These are phyloP conservation scores for Phytophthora aleatoria DNA, from an alignment of 352 stramenopile genomes.

Conservation along the genomic window DNA sequence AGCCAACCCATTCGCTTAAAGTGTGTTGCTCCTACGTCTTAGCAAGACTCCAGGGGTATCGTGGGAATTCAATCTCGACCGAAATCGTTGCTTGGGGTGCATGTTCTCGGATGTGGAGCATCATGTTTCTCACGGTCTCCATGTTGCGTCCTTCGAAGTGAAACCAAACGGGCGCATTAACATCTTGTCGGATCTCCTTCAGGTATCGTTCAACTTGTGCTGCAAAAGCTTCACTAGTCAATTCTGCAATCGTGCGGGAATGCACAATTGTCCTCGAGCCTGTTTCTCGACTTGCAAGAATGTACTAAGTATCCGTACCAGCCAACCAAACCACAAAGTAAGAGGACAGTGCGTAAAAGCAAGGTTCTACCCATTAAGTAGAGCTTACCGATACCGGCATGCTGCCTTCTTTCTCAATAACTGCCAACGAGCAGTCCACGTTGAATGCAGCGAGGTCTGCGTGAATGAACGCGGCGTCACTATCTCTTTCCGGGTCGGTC, in stretches of 20 bases:
- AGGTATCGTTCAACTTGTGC: conserved; percentile 30
- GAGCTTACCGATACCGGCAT: conserved; percentile 68
- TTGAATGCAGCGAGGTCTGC: conserved; percentile 46
- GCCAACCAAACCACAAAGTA: conserved; percentile 1
- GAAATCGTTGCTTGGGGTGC: conserved; percentile 40
- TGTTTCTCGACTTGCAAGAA: conserved; percentile 63
- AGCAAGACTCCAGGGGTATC: conserved; percentile 63
- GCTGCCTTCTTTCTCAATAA: conserved; percentile 44
- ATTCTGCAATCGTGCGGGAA: conserved; percentile 59
- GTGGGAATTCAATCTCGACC: conserved; percentile 70
- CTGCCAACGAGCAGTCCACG: conserved; percentile 51
- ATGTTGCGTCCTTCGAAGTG: conserved; percentile 83
- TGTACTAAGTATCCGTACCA: conserved; percentile 45
- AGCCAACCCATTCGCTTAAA: not conserved
- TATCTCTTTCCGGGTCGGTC: conserved; percentile 54
- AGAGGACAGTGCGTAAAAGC: not conserved
- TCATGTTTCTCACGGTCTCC: conserved; percentile 61
- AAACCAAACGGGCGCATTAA: conserved; percentile 41
- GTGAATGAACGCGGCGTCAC: conserved; percentile 59
- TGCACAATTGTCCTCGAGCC: conserved; percentile 78
- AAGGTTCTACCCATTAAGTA: not conserved
- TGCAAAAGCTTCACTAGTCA: conserved; percentile 50
- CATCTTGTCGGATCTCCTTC: conserved; percentile 11
- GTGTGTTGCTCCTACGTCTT: conserved; percentile 43
- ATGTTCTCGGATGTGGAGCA: conserved; percentile 42